These are phyloP conservation scores for Aspergillus biplanus DNA, from an alignment of 495 filamentous ascomycete species.

Conservation along the genomic window DNA sequence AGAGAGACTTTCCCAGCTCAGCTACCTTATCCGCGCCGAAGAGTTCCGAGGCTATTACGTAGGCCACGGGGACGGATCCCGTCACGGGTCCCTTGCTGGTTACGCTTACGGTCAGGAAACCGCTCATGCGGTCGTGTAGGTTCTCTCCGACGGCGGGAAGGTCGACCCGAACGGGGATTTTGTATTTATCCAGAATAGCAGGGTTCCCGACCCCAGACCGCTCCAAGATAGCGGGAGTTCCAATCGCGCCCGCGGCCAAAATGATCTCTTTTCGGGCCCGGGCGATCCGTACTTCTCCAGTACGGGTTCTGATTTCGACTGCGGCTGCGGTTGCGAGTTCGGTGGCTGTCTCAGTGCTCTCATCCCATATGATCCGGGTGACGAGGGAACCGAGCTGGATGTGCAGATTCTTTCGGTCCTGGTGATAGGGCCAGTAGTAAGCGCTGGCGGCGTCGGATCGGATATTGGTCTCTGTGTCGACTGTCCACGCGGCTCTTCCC, in stretches of 20 bases:
- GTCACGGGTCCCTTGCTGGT: not conserved
- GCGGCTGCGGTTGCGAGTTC: too few relatives aligned
- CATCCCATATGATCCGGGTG: too few relatives aligned
- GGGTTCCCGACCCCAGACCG: conserved; percentile 2
- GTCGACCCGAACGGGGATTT: conserved; percentile 1
- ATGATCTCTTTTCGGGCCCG: conserved; percentile 4
- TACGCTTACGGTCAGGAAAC: not conserved
- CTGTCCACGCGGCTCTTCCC: too few relatives aligned
- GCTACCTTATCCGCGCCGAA: not conserved
- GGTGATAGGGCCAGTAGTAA: too few relatives aligned
- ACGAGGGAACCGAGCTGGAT: too few relatives aligned
- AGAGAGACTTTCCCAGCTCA: not conserved
- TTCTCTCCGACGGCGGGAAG: conserved; percentile 1
- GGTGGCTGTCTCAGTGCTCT: too few relatives aligned
- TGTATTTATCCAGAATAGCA: not conserved
- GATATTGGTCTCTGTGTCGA: too few relatives aligned
- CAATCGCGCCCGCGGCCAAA: conserved; percentile 2
- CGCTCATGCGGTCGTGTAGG: conserved; percentile 2
- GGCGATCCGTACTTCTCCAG: not conserved
- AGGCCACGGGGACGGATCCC: not conserved
- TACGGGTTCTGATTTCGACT: too few relatives aligned
- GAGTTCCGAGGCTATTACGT: not conserved
- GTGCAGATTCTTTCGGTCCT: too few relatives aligned
- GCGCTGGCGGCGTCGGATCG: too few relatives aligned
- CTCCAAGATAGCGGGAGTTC: not conserved